Evolutionary conservation across 345 rosid species (phyloP).

Genomic region (Brassica napus): Da-Ae NC_063451.1:39479001-39479500

Average conservation of each 20-base stretch:
- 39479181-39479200: constrained; percentile 83
- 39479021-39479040: constrained; percentile 90
- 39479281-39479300: constrained; percentile 69
- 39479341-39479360: constrained; percentile 90
- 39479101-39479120: constrained; percentile 92
- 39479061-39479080: constrained; percentile 86
- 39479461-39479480: too few species aligned
- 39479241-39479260: constrained; percentile 92
- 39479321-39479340: constrained; percentile 91
- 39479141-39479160: constrained; percentile 77
- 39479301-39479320: constrained; percentile 89
- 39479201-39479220: constrained; percentile 78
- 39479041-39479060: constrained; percentile 75
- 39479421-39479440: too few species aligned
- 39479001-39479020: constrained; percentile 62
- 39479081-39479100: constrained; percentile 87
- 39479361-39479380: constrained; percentile 83
- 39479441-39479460: too few species aligned
- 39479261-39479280: constrained; percentile 78
- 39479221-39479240: constrained; percentile 84
- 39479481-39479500: too few species aligned
- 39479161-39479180: constrained; percentile 81
- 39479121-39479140: constrained; percentile 85
- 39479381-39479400: constrained; percentile 98
- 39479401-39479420: constrained; percentile 35